phyloP scores from a whole-genome alignment of 2,329 filamentous ascomycete genomes.

The Ceratocystis cacaofunesta region DNA sequence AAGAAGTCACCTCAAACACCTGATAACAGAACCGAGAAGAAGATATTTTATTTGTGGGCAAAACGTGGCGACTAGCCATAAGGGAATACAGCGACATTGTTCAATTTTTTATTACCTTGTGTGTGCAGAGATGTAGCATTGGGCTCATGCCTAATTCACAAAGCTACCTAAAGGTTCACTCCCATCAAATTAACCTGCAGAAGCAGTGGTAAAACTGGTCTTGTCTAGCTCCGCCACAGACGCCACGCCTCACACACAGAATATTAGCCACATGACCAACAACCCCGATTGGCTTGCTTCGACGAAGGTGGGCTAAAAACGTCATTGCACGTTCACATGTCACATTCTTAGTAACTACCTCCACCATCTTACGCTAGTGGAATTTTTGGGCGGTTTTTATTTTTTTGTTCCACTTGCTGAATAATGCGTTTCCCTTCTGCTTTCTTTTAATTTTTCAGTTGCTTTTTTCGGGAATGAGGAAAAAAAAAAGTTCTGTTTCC shows the following conservation, averaged over 20 bases:
- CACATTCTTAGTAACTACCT: neutral
- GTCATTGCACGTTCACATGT: constrained; percentile 2
- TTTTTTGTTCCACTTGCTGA: neutral
- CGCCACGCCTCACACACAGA: neutral
- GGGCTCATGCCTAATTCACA: neutral
- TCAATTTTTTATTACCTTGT: neutral
- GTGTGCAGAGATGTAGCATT: neutral
- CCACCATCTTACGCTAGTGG: neutral
- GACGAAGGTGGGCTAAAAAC: neutral
- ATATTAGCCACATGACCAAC: neutral
- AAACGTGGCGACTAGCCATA: neutral
- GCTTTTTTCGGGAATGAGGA: neutral
- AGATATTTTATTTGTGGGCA: neutral
- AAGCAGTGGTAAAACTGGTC: neutral
- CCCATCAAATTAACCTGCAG: no score
- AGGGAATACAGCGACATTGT: neutral
- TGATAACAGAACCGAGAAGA: neutral
- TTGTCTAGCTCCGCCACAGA: neutral
- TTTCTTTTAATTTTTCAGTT: no score
- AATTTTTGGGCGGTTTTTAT: neutral
- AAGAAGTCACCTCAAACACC: neutral
- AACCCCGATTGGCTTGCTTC: neutral
- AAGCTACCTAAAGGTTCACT: neutral
- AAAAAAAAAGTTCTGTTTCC: neutral
- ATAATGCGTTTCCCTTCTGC: neutral